These are phyloP conservation scores for Xylariaceae sp. DNA, from an alignment of 2,329 filamentous ascomycete genomes.

Conservation along the genomic window DNA sequence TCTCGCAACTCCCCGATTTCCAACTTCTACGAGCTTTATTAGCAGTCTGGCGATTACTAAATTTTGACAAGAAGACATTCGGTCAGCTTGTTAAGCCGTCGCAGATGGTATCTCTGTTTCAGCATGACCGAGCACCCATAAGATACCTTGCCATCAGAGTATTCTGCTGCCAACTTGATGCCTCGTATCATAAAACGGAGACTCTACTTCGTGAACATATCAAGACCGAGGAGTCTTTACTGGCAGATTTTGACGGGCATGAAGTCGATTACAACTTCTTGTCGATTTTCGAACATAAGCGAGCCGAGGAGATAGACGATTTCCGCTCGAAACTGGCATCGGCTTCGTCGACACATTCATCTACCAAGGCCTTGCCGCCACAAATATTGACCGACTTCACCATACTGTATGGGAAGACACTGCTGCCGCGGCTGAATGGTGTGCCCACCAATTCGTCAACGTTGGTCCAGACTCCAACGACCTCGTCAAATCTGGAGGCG, in stretches of 20 bases:
- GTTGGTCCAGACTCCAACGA: constrained; percentile 69
- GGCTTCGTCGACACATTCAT: constrained; percentile 12
- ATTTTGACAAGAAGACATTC: constrained; percentile 68
- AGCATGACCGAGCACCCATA: constrained; percentile 54
- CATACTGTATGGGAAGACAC: constrained; percentile 59
- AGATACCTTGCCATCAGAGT: constrained; percentile 79
- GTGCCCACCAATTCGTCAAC: constrained; percentile 41
- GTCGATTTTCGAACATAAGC: constrained; percentile 52
- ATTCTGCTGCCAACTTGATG: constrained; percentile 73
- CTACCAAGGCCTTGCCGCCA: constrained; percentile 18
- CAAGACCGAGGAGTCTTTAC: constrained; percentile 53
- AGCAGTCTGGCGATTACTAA: constrained; percentile 73
- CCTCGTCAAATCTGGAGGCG: constrained; percentile 63
- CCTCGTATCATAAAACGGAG: constrained; percentile 75
- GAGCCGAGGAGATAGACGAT: constrained; percentile 42
- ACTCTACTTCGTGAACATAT: constrained; percentile 65
- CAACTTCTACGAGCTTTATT: constrained; percentile 47
- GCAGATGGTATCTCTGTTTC: constrained; percentile 65
- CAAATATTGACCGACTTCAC: constrained; percentile 56
- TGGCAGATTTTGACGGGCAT: constrained; percentile 70
- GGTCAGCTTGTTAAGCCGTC: constrained; percentile 59
- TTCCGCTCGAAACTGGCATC: constrained; percentile 36
- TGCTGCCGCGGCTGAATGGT: constrained; percentile 62
- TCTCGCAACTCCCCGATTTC: constrained; percentile 6
- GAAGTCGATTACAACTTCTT: constrained; percentile 75